Evolutionary conservation across 2,329 filamentous ascomycete species (phyloP), one percentile per base, ranked within the genome.

Genomic region (Trichoderma citrinoviride): DNA sequence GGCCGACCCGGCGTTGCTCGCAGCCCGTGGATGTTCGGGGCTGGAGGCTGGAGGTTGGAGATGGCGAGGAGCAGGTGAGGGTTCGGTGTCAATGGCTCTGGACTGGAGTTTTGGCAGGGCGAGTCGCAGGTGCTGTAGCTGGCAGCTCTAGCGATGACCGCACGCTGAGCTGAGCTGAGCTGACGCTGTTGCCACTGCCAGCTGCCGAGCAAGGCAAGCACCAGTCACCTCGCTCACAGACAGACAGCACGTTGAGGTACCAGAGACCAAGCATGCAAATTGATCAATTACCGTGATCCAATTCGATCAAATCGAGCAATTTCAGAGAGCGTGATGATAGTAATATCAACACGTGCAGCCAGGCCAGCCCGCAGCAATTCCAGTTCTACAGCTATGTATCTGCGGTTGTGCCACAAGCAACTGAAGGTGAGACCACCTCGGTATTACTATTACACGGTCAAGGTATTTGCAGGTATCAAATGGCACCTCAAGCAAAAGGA

Each of bases 21-120:
- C 67, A 67, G 53, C 25, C 52, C 61, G 68, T 70, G 70, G 70
- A 69, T 64, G 67, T 33, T 37, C 33, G 40, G 29, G 44, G 58
- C 50, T n/a, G 47, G 49, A 49, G 55, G 33, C 33, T 37, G 33
- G n/a, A 57, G 41, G 23, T 53, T 47, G n/a, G 33, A 14, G 63
- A 17, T 68, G 68, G 69, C 68, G 65, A 67, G 66, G 62, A 67
- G 65, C 64, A 57, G 62, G 43, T 37, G 10, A 14, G 33, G 33
- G 58, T 41, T 33, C n/a, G n/a, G n/a, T n/a, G n/a, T n/a, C n/a
- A n/a, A n/a, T 52, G 10, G 10, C 2, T 37, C 33, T 5, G 27
- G 27, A 29, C 27, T 61, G 58, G 58, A 57, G 54, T 57, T 33
- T 44, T 25, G 27, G 41, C 25, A 29, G 41, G 50, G 52, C 52